phyloP scores from a whole-genome alignment of 106 monocot species.

The Xerophyta viscosa region DNA sequence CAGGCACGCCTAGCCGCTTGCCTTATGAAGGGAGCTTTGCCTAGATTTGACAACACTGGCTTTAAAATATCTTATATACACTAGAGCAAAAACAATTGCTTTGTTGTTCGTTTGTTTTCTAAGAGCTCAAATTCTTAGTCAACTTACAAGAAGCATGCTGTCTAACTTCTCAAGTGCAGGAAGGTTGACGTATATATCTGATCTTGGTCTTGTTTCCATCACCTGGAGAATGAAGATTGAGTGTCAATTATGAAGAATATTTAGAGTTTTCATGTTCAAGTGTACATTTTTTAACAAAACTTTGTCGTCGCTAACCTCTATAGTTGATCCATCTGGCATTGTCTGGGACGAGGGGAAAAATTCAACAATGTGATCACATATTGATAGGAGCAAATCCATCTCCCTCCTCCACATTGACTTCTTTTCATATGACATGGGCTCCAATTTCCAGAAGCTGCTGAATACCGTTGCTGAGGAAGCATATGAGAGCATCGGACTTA shows the following conservation, averaged over 20 bases:
- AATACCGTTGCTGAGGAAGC: conserved; percentile 30
- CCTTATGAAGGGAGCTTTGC: too few species aligned
- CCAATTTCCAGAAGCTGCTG: conserved; percentile 32
- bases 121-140: background rate
- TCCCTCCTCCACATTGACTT: conserved; percentile 43
- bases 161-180: conserved; percentile 83
- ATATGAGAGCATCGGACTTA: too few species aligned
- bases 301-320: too few species aligned
- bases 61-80: too few species aligned
- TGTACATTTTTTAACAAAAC: too few species aligned
- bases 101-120: too few species aligned
- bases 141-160: conserved; percentile 70
- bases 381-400: conserved; percentile 41
- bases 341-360: conserved; percentile 31
- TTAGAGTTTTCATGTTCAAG: too few species aligned
- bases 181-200: conserved; percentile 72
- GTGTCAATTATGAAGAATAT: too few species aligned
- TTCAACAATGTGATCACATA: conserved; percentile 46
- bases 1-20: too few species aligned
- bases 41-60: too few species aligned
- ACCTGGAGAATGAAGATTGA: too few species aligned
- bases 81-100: too few species aligned
- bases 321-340: conserved; percentile 36
- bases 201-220: conserved; percentile 63
- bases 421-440: conserved; percentile 29